Percentiles rank a stretch among this genome's conserved stretches.
These are phyloP conservation scores for Phialophora macrospora DNA, from an alignment of 2,329 filamentous ascomycete genomes.

Conservation along the genomic window DNA sequence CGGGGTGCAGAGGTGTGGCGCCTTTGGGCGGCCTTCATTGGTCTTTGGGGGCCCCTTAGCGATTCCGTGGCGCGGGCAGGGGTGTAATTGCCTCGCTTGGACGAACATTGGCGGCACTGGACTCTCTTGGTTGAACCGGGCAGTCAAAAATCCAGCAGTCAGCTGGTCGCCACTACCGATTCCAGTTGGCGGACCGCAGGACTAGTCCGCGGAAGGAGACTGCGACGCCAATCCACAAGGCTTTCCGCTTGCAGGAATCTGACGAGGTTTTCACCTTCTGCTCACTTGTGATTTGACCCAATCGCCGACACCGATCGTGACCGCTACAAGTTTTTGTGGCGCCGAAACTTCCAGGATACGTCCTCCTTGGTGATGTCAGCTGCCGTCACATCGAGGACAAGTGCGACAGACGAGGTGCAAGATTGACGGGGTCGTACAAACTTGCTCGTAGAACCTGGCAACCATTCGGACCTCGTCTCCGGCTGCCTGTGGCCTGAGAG, in stretches of 20 bases:
- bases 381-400: background rate
- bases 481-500: background rate
- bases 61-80: constrained; percentile 1
- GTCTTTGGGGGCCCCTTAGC: background rate
- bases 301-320: background rate
- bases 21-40: constrained; percentile 19
- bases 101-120: constrained; percentile 9
- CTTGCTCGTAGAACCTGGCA: background rate
- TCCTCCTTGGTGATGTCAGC: constrained; percentile 3
- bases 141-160: constrained; percentile 1
- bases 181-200: constrained; percentile 10
- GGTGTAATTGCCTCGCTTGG: constrained; percentile 5
- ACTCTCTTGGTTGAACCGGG: background rate
- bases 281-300: background rate
- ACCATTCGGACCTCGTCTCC: background rate
- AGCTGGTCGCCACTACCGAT: constrained; percentile 1
- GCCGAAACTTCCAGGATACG: background rate
- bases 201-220: background rate
- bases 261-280: background rate
- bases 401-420: background rate
- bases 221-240: constrained; percentile 3
- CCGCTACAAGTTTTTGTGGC: background rate
- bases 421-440: constrained; percentile 9
- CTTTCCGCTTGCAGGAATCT: background rate
- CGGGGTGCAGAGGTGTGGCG: constrained; percentile 33